Conservation (phyloP, 768 basidiomycete species). For the Amanita pseudoporphyria region DNA sequence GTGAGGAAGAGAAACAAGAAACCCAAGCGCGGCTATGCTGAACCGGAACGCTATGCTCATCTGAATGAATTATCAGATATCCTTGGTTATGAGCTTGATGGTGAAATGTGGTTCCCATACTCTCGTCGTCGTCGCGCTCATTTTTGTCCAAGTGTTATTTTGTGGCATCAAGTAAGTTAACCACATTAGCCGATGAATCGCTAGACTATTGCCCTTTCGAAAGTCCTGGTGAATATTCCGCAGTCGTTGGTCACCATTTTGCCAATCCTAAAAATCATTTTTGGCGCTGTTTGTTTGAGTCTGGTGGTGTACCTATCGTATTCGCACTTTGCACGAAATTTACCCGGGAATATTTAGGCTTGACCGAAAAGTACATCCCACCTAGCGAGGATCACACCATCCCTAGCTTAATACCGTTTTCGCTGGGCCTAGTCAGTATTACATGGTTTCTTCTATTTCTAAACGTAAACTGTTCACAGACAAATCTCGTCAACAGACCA, state of each 20-base stretch:
- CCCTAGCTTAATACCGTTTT: slow-evolving; percentile 36
- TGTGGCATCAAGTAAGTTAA: slow-evolving; percentile 72
- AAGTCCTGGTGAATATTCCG: slow-evolving; percentile 63
- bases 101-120: slow-evolving; percentile 25
- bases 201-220: background rate
- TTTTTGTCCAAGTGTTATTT: slow-evolving; percentile 52
- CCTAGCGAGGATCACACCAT: slow-evolving; percentile 55
- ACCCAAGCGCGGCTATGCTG: slow-evolving; percentile 34
- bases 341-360: slow-evolving; percentile 25
- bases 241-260: slow-evolving; percentile 68
- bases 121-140: background rate
- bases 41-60: slow-evolving; percentile 44
- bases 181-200: background rate
- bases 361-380: slow-evolving; percentile 42
- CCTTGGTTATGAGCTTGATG: slow-evolving; percentile 42
- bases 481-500: slow-evolving; percentile 65
- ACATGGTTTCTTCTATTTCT: background rate
- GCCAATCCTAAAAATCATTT: slow-evolving; percentile 78
- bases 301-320: slow-evolving; percentile 32
- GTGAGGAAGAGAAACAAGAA: slow-evolving; percentile 15
- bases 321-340: background rate
- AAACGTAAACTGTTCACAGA: slow-evolving; percentile 30
- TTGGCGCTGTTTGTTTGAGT: slow-evolving; percentile 61
- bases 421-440: slow-evolving; percentile 53
- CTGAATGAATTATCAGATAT: slow-evolving; percentile 43